Conservation (phyloP, 2,329 filamentous ascomycete genomes). For the Fusarium illudens region DNA sequence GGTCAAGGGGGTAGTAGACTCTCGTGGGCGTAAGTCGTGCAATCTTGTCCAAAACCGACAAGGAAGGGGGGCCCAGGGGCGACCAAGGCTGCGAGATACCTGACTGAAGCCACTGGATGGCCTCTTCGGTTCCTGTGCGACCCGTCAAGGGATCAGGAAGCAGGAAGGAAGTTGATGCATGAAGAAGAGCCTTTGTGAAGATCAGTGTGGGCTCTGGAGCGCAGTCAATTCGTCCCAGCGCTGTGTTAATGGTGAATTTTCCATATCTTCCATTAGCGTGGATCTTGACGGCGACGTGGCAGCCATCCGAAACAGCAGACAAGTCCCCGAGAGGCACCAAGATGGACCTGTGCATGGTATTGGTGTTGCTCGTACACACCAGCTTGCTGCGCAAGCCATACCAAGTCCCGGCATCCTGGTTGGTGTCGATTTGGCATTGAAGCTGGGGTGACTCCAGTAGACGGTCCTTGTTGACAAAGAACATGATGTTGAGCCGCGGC, state of each 20-base stretch:
- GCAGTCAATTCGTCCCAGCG: constrained; percentile 65
- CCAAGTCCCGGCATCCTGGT: constrained; percentile 68
- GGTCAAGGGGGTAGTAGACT: constrained; percentile 49
- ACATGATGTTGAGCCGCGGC: constrained; percentile 61
- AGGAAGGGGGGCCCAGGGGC: constrained; percentile 37
- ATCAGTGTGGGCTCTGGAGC: constrained; percentile 63
- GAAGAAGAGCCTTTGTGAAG: constrained; percentile 65
- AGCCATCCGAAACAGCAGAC: constrained; percentile 14
- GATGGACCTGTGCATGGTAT: constrained; percentile 57
- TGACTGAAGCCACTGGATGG: constrained; percentile 58
- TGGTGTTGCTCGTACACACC: constrained; percentile 59
- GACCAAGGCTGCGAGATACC: constrained; percentile 61
- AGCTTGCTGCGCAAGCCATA: constrained; percentile 70
- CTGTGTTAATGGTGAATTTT: constrained; percentile 61
- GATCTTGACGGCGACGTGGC: constrained; percentile 41
- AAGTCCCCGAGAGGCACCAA: constrained; percentile 60
- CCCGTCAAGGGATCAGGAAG: constrained; percentile 66
- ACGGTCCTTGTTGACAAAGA: constrained; percentile 55
- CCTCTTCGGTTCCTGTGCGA: constrained; percentile 68
- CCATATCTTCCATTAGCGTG: constrained; percentile 51
- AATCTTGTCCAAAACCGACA: constrained; percentile 16
- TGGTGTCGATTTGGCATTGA: constrained; percentile 57
- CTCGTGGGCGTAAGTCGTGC: constrained; percentile 42
- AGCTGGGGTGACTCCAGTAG: constrained; percentile 61
- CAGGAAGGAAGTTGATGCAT: constrained; percentile 67